Conservation (phyloP, 257 asterid species). For the Craterostigma plantagineum region DNA sequence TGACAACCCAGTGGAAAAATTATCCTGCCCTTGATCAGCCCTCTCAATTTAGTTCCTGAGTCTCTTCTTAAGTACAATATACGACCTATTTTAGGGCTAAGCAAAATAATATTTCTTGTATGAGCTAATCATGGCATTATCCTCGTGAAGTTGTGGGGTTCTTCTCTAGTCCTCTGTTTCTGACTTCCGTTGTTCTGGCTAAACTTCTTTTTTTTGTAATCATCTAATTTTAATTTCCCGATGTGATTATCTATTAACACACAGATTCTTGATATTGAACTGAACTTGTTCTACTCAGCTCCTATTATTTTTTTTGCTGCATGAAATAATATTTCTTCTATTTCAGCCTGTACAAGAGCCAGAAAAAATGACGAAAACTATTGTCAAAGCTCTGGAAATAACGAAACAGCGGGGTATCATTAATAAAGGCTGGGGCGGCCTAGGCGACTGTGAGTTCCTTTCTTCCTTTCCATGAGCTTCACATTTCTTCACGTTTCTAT, state of each 20-base stretch:
- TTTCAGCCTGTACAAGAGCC: conserved; percentile 81
- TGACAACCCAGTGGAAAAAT: too few relatives aligned
- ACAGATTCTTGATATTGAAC: neutral
- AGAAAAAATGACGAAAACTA: conserved; percentile 61
- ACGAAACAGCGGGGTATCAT: conserved; percentile 87
- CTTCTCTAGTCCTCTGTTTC: too few relatives aligned
- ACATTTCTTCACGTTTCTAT: neutral
- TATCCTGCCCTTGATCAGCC: too few relatives aligned
- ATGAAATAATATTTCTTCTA: conserved; percentile 1
- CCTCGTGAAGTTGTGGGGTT: too few relatives aligned
- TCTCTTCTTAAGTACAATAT: too few relatives aligned
- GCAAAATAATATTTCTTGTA: too few relatives aligned
- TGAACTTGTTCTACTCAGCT: neutral
- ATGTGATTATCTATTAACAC: neutral
- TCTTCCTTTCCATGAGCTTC: neutral
- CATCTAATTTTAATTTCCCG: too few relatives aligned
- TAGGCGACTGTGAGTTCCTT: conserved; percentile 47
- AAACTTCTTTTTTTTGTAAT: too few relatives aligned
- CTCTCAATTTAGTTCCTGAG: too few relatives aligned
- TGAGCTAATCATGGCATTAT: too few relatives aligned
- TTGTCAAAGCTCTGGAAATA: conserved; percentile 59
- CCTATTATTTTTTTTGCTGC: neutral
- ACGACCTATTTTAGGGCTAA: too few relatives aligned
- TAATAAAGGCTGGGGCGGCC: conserved; percentile 96
- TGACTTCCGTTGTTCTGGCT: too few relatives aligned